Percentiles rank a stretch among this genome's conserved stretches.
Conservation (phyloP, 768 basidiomycete species). For the Candolleomyces aberdarensis region DNA sequence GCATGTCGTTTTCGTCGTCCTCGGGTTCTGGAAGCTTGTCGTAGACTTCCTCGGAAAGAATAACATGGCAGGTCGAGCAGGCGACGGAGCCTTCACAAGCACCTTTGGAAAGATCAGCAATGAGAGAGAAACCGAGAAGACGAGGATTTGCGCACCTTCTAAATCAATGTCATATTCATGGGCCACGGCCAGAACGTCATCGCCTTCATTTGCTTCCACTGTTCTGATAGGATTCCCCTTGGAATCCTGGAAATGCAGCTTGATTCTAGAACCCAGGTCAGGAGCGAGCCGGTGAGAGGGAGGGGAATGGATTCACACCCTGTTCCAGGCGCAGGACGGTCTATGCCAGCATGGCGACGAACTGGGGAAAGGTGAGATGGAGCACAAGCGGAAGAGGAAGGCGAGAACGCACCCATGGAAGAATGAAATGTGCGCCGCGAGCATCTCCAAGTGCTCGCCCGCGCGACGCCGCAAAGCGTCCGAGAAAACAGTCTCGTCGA, state of each 20-base stretch:
- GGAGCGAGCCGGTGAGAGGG: not conserved
- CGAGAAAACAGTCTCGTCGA: not conserved
- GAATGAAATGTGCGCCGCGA: constrained; percentile 4
- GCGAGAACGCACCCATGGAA: constrained; percentile 1
- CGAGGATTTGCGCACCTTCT: constrained; percentile 57
- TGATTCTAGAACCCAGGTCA: constrained; percentile 55
- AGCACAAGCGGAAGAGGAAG: not conserved
- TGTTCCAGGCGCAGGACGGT: constrained; percentile 14
- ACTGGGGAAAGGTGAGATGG: constrained; percentile 1
- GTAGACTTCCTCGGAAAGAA: constrained; percentile 77
- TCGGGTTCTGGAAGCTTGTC: constrained; percentile 89
- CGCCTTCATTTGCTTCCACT: constrained; percentile 90
- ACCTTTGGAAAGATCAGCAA: constrained; percentile 42
- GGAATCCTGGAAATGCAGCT: constrained; percentile 85
- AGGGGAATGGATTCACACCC: constrained; percentile 9
- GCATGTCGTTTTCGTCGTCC: constrained; percentile 98
- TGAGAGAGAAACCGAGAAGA: not conserved
- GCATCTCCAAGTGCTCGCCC: not conserved
- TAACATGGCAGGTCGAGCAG: constrained; percentile 97
- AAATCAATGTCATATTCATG: constrained; percentile 96
- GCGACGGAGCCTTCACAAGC: constrained; percentile 97
- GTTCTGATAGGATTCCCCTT: constrained; percentile 83
- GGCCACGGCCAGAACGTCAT: constrained; percentile 86
- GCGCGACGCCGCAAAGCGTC: not conserved
- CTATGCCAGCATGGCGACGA: constrained; percentile 9